These are phyloP conservation scores for Hericium alpestre DNA, from an alignment of 768 basidiomycete species.

Conservation along the genomic window DNA sequence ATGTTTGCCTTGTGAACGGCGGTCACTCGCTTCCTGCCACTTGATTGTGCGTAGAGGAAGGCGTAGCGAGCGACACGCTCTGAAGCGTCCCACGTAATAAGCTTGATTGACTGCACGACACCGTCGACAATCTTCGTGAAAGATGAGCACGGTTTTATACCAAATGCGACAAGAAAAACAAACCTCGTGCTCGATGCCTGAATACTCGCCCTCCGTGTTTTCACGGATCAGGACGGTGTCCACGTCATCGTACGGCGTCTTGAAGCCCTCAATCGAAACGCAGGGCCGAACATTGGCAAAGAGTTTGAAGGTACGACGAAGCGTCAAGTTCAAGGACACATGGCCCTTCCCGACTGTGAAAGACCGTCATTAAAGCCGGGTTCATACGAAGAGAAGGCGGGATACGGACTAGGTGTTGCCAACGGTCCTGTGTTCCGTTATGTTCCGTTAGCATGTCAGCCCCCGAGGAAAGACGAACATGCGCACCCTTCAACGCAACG, in stretches of 20 bases:
- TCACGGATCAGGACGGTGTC: constrained; percentile 97
- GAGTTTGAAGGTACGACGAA: constrained; percentile 94
- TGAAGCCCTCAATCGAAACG: constrained; percentile 89
- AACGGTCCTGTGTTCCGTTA: constrained; percentile 60
- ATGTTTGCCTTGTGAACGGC: constrained; percentile 99
- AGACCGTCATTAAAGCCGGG: constrained; percentile 5
- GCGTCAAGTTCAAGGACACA: constrained; percentile 93
- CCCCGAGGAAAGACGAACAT: background rate
- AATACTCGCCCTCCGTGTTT: constrained; percentile 99
- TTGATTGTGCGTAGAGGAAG: constrained; percentile 90
- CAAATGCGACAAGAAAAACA: constrained; percentile 6
- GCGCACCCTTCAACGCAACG: constrained; percentile 87
- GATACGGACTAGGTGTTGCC: constrained; percentile 84
- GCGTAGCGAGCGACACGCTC: constrained; percentile 98
- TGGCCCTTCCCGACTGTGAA: constrained; percentile 93
- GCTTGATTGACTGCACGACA: constrained; percentile 98
- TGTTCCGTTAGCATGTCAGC: background rate
- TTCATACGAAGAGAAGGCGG: background rate
- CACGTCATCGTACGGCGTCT: constrained; percentile 97
- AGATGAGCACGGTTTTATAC: constrained; percentile 6
- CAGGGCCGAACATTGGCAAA: constrained; percentile 99
- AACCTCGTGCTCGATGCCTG: constrained; percentile 98
- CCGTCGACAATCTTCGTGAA: constrained; percentile 76
- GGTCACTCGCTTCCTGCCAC: constrained; percentile 84
- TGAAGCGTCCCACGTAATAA: constrained; percentile 98